phyloP scores from a whole-genome alignment of 768 basidiomycete genomes.

The Suillus spraguei region DNA sequence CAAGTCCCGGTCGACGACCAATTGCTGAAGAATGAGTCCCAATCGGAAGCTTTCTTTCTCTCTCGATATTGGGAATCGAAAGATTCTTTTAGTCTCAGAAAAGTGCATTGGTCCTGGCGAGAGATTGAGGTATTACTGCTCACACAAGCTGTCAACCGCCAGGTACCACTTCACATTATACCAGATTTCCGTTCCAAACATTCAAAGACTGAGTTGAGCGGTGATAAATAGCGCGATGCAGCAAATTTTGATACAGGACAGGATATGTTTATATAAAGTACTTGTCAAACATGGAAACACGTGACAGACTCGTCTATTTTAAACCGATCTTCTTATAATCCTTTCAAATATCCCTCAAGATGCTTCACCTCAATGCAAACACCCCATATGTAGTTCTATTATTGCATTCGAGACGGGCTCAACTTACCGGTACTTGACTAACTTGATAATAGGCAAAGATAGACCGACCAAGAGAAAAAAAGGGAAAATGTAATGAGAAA shows the following conservation, averaged over 20 bases:
- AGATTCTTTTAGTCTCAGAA: not conserved
- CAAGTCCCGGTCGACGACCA: too few relatives aligned
- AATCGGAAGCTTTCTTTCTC: not conserved
- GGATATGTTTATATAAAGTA: not conserved
- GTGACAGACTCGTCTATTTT: not conserved
- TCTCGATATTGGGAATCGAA: not conserved
- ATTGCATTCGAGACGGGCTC: constrained; percentile 52
- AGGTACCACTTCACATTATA: not conserved
- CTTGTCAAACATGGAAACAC: not conserved
- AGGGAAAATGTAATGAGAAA: constrained; percentile 65
- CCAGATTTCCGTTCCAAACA: too few relatives aligned
- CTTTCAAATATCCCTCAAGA: not conserved
- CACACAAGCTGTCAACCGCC: not conserved
- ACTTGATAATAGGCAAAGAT: constrained; percentile 73
- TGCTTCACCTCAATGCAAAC: constrained; percentile 57
- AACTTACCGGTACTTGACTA: constrained; percentile 49
- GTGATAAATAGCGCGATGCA: too few relatives aligned
- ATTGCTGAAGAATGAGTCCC: too few relatives aligned
- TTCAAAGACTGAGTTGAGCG: too few relatives aligned
- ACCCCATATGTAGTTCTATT: constrained; percentile 75
- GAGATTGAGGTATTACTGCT: not conserved
- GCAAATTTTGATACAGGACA: too few relatives aligned
- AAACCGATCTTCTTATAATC: not conserved
- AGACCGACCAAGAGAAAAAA: constrained; percentile 77
- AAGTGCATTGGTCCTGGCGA: not conserved